phyloP scores from a whole-genome alignment of 148 eudicot genomes.

The Rhododendron kiyosumense region DNA sequence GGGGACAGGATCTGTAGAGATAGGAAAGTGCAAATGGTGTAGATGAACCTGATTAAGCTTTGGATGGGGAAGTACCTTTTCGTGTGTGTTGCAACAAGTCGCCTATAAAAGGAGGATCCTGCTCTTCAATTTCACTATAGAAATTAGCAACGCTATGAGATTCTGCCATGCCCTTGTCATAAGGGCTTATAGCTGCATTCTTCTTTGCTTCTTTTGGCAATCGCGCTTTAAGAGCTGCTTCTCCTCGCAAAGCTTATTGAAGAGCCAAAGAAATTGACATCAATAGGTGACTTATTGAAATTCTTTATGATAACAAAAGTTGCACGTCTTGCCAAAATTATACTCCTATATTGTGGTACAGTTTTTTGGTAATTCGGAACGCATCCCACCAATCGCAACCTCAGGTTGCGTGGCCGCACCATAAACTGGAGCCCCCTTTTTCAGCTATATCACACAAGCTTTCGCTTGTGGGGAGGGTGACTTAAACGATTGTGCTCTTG shows the following conservation, averaged over 20 bases:
- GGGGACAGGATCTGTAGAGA: neutral
- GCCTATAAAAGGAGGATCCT: constrained; percentile 55
- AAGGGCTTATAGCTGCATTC: constrained; percentile 76
- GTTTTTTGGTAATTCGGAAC: neutral
- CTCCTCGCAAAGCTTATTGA: constrained; percentile 71
- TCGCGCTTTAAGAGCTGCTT: constrained; percentile 65
- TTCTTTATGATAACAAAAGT: neutral
- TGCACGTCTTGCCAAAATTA: neutral
- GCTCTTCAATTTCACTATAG: constrained; percentile 34
- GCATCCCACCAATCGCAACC: neutral
- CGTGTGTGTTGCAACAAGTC: constrained; percentile 63
- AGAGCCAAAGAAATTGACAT: neutral
- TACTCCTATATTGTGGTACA: neutral
- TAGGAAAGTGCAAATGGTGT: neutral
- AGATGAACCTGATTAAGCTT: neutral
- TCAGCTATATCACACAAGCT: neutral
- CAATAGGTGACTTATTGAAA: neutral
- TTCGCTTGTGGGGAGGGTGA: neutral
- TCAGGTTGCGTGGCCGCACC: neutral
- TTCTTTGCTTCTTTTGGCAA: constrained; percentile 69
- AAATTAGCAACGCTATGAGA: constrained; percentile 32
- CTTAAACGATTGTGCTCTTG: neutral
- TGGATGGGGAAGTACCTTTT: constrained; percentile 46
- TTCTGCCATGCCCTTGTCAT: constrained; percentile 48
- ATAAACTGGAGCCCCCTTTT: neutral